Base-by-base conservation (phyloP, 768 basidiomycete genomes). In the Panus rudis region DNA sequence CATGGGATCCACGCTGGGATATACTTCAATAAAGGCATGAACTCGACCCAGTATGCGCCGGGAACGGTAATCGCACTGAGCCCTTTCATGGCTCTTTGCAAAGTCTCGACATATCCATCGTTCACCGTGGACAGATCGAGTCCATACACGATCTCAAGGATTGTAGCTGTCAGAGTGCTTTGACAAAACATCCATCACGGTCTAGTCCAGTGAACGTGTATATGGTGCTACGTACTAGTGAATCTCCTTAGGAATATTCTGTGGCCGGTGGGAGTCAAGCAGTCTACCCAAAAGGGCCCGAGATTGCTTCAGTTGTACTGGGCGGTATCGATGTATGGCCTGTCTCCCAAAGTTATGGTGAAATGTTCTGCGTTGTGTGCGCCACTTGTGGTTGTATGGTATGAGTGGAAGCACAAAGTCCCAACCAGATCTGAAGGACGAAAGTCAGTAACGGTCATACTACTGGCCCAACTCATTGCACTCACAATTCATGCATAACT, bases 361-460 rank as follows among this genome's bases (percentile, higher is more conserved):
- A 21, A 55, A 48, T 13, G 43, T 26, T 14, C 52, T 46, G 7
- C 54, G 33, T 20, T 46, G 49, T 14, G 17, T 20, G 10, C 52
- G 43, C 54, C 54, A 55, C 22, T 41, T 16, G 12, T 32, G 8
- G 3, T 47, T 47, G 31, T 55, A 55, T 24, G 33, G 47, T 26
- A 42, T 31, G 14, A 43, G 16, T 4, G 21, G 42, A 16, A 43
- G 21, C 19, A 43, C 37, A 37, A 41, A 33, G 14, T 50, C 41
- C 21, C 26, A 39, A 13, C 49, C 49, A 16, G 27, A 26, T 30
- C 49, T 50, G n/a, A n/a, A 31, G 22, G 6, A 37, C 11, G 12
- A 26, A 6, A 26, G 4, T 41, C 39, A 41, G 21, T 21, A 22
- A n/a, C n/a, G 31, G 11, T 11, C 31, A 35, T 7, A 6, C 28